Evolutionary conservation across 108 stramenopile genomes (phyloP).

Genomic region (Fragilariopsis cylindrus): DNA sequence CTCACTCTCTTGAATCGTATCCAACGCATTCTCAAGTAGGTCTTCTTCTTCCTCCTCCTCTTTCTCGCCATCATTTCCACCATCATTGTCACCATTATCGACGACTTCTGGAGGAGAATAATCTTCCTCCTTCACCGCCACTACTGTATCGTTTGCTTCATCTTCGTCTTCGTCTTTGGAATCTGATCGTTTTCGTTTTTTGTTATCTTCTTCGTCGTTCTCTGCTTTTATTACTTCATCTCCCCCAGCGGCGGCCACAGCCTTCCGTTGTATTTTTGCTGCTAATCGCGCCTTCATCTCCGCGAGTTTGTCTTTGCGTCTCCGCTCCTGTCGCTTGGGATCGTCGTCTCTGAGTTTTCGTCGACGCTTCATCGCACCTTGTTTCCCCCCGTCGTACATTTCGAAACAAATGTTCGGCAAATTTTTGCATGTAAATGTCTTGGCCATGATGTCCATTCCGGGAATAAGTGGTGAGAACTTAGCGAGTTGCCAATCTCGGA

Average conservation of each 20-base stretch:
- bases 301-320: slow-evolving; percentile 51
- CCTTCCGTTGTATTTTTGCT: slow-evolving; percentile 71
- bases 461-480: slow-evolving; percentile 69
- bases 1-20: slow-evolving; percentile 52
- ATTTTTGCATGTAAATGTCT: slow-evolving; percentile 71
- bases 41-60: slow-evolving; percentile 56
- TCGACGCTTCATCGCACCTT: slow-evolving; percentile 82
- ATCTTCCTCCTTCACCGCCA: slow-evolving; percentile 41
- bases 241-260: slow-evolving; percentile 12
- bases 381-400: slow-evolving; percentile 83
- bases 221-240: slow-evolving; percentile 10
- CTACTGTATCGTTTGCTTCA: slow-evolving; percentile 30
- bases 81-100: slow-evolving; percentile 26
- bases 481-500: slow-evolving; percentile 80
- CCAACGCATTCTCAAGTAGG: slow-evolving; percentile 74
- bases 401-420: slow-evolving; percentile 79
- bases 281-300: slow-evolving; percentile 81
- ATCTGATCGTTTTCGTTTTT: slow-evolving; percentile 33
- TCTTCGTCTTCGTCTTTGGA: slow-evolving; percentile 35
- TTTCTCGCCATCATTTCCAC: slow-evolving; percentile 8
- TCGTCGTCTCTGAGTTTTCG: slow-evolving; percentile 72
- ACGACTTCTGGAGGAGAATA: slow-evolving; percentile 18
- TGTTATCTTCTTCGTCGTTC: slow-evolving; percentile 21
- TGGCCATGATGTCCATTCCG: slow-evolving; percentile 84
- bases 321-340: slow-evolving; percentile 72